Evolutionary conservation across 75 land plant species (phyloP).

Genomic region (Pinus taeda): DNA sequence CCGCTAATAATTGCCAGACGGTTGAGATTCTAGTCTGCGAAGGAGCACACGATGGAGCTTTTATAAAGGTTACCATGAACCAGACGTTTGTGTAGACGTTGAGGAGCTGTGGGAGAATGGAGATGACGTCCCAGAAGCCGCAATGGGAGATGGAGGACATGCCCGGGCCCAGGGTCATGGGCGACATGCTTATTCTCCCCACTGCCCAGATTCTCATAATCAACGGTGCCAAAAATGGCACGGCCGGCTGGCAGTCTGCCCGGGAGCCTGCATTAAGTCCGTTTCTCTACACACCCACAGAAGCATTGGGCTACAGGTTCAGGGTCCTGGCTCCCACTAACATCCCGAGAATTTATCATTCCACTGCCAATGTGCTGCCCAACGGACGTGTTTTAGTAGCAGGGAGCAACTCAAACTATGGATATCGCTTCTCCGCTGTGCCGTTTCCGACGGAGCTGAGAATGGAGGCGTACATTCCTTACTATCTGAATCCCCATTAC

Average conservation of each 20-base stretch:
- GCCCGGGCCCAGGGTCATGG: slow-evolving; percentile 70
- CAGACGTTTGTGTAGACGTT: slow-evolving; percentile 27
- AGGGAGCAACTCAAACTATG: slow-evolving; percentile 56
- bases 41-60: slow-evolving; percentile 49
- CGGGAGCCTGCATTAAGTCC: slow-evolving; percentile 44
- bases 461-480: slow-evolving; percentile 37
- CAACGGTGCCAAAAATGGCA: slow-evolving; percentile 57
- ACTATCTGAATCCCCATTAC: slow-evolving; percentile 16
- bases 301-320: slow-evolving; percentile 16
- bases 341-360: slow-evolving; percentile 62
- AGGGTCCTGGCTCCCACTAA: slow-evolving; percentile 20
- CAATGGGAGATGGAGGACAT: slow-evolving; percentile 62
- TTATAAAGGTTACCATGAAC: neutral
- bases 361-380: slow-evolving; percentile 43
- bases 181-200: slow-evolving; percentile 73
- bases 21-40: slow-evolving; percentile 69
- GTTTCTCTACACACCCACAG: slow-evolving; percentile 36
- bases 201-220: slow-evolving; percentile 62
- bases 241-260: slow-evolving; percentile 63
- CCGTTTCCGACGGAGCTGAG: slow-evolving; percentile 64
- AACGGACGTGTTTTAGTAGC: slow-evolving; percentile 58
- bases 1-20: neutral
- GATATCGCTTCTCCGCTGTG: slow-evolving; percentile 40
- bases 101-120: slow-evolving; percentile 48
- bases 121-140: slow-evolving; percentile 45